phyloP scores from a whole-genome alignment of 495 filamentous ascomycete genomes.

The Penicillium verhagenii region DNA sequence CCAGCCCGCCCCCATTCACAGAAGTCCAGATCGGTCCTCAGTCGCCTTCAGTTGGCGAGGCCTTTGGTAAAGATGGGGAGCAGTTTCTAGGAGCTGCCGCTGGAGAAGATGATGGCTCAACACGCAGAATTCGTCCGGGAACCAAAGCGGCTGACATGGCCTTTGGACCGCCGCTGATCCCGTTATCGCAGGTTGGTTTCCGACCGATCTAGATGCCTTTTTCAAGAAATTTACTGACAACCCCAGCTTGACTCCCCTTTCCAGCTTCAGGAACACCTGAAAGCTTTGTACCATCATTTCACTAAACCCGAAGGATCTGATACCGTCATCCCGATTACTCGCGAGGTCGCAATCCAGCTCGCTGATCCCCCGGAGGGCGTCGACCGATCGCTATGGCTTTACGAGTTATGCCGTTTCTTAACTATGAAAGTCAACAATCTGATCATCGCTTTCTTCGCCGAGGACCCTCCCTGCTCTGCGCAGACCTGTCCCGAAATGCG shows the following conservation, averaged over 20 bases:
- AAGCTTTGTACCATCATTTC: constrained; percentile 80
- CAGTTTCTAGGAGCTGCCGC: constrained; percentile 38
- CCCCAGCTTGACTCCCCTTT: constrained; percentile 87
- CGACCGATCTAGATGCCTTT: not conserved
- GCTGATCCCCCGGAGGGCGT: constrained; percentile 75
- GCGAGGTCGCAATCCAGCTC: constrained; percentile 67
- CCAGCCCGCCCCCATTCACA: constrained; percentile 83
- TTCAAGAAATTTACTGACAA: constrained; percentile 17
- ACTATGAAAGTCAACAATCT: constrained; percentile 90
- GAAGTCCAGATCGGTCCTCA: constrained; percentile 87
- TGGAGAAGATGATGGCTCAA: constrained; percentile 62
- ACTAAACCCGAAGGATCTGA: constrained; percentile 61
- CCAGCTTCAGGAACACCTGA: constrained; percentile 96
- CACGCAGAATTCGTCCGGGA: constrained; percentile 85
- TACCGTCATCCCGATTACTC: constrained; percentile 64
- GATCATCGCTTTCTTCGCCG: constrained; percentile 87
- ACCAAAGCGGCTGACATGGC: constrained; percentile 89
- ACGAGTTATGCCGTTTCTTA: constrained; percentile 93
- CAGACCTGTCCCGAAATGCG: constrained; percentile 96
- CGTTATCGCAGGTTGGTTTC: constrained; percentile 71
- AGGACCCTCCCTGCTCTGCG: constrained; percentile 80
- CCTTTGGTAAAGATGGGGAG: constrained; percentile 39
- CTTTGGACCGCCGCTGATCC: constrained; percentile 82
- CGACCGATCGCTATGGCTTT: constrained; percentile 89
- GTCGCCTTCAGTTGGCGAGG: constrained; percentile 66